Base-by-base conservation (phyloP, 2,329 filamentous ascomycete genomes). In the Shiraia sp. region DNA sequence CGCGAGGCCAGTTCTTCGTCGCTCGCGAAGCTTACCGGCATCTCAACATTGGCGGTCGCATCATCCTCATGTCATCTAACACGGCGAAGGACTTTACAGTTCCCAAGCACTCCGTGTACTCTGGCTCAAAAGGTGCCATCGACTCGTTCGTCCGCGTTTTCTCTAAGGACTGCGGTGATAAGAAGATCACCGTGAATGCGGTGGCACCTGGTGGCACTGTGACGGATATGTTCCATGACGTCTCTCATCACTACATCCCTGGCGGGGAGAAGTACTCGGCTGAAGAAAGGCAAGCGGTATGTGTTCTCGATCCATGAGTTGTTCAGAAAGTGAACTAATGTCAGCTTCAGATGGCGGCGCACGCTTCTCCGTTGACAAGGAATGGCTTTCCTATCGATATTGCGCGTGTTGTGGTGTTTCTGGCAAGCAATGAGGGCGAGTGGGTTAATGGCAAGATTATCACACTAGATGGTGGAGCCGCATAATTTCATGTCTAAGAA, bases 31-130 rank as follows among this genome's bases (percentile, higher is more conserved):
- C 80, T 4, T 84, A 85, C 68, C 82, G 82, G 69, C 75, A 87
- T 69, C 76, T 87, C 51, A 76, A 82, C 57, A 73, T 78, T 32
- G 82, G 85, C 36, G 87, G 87, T 17, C 78, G 86, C 33, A 78
- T 90, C 54, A 83, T 89, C 68, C 75, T 89, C 51, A 88, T 86
- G 80, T 82, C 79, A 16, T 85, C 79, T 47, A 88, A 87, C 68
- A 84, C 84, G 72, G 83, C 61, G 10, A 78, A 79, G 51, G 75
- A 86, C 57, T n/a, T n/a, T n/a, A 81, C 82, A 40, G 80, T 86
- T 42, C 81, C 81, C 39, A 79, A 86, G 71, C 83, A 87, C 67
- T 81, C 80, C 5, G 74, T 87, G 17, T 87, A 87, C 72, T 83
- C 83, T 47, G 83, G 80, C 10, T 81, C 77, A 68, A 87, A 87